Evolutionary conservation across 2,329 filamentous ascomycete genomes (phyloP).

Genomic region (Aureobasidium subglaciale): DNA sequence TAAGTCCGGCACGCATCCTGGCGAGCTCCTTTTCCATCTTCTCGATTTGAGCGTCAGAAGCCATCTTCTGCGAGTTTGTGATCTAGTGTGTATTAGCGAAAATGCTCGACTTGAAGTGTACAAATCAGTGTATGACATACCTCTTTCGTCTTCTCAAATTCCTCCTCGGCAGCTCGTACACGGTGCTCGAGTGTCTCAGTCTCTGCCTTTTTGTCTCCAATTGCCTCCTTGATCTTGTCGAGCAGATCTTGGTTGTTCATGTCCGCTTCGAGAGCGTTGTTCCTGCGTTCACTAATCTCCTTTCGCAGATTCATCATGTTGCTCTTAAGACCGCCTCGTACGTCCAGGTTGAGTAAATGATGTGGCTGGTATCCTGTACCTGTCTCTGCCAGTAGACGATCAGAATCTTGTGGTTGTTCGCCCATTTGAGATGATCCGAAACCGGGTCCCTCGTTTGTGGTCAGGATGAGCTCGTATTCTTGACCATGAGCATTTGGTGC

Average conservation of each 20-base stretch:
- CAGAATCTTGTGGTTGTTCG: constrained; percentile 43
- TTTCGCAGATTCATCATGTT: constrained; percentile 73
- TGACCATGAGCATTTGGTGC: constrained; percentile 78
- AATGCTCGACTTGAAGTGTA: background rate
- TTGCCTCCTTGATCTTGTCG: constrained; percentile 90
- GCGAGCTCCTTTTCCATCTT: constrained; percentile 98
- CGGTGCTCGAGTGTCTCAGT: constrained; percentile 87
- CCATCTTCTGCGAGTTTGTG: constrained; percentile 78
- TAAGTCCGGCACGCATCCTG: constrained; percentile 77
- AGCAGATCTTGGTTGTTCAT: constrained; percentile 91
- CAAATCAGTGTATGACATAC: constrained; percentile 25
- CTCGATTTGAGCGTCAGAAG: constrained; percentile 88
- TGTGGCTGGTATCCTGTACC: constrained; percentile 83
- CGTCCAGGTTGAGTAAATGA: constrained; percentile 82
- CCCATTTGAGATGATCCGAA: constrained; percentile 53
- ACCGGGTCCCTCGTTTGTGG: constrained; percentile 70
- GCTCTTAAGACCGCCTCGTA: constrained; percentile 73
- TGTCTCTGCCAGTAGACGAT: constrained; percentile 74
- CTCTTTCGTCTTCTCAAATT: constrained; percentile 91
- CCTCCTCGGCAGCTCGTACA: constrained; percentile 80
- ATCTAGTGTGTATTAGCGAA: constrained; percentile 36
- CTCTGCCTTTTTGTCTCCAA: constrained; percentile 90
- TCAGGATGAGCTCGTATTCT: constrained; percentile 77
- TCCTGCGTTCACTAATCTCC: constrained; percentile 84
- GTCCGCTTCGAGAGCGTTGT: constrained; percentile 75